Percentiles rank a stretch among this genome's conserved stretches.
phyloP scores from a whole-genome alignment of 1,139 yeast genomes.

The Geotrichum europaeum region DNA sequence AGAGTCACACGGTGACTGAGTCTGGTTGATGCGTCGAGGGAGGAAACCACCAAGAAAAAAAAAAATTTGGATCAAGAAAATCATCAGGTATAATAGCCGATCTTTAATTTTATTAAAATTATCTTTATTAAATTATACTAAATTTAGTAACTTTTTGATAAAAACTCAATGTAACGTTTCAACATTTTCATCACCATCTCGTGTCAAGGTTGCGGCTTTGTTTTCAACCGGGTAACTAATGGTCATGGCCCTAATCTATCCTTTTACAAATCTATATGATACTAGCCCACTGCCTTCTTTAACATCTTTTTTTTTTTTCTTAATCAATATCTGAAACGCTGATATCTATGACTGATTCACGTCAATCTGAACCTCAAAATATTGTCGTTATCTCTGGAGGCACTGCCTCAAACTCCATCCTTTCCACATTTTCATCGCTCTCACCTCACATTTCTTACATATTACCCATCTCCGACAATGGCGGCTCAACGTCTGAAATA shows the following conservation, averaged over 20 bases:
- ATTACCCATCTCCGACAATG: slow-evolving; percentile 85
- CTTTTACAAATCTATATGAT: background rate
- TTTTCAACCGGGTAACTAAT: background rate
- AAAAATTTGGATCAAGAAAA: background rate
- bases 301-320: background rate
- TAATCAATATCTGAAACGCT: background rate
- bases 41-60: background rate
- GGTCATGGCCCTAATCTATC: background rate
- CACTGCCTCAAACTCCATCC: slow-evolving; percentile 65
- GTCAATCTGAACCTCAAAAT: slow-evolving; percentile 8
- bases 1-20: background rate
- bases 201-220: background rate
- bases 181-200: background rate
- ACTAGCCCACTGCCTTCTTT: background rate
- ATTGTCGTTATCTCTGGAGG: slow-evolving; percentile 55
- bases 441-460: slow-evolving; percentile 51
- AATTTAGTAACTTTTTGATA: background rate
- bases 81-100: background rate
- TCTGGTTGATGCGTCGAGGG: background rate
- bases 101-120: background rate
- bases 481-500: slow-evolving; percentile 90
- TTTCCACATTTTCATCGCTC: slow-evolving; percentile 43
- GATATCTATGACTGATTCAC: background rate
- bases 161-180: background rate
- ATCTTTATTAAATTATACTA: background rate